phyloP scores from a whole-genome alignment of 192 early-diverging fungal genomes.

The Coemansia sp. region DNA sequence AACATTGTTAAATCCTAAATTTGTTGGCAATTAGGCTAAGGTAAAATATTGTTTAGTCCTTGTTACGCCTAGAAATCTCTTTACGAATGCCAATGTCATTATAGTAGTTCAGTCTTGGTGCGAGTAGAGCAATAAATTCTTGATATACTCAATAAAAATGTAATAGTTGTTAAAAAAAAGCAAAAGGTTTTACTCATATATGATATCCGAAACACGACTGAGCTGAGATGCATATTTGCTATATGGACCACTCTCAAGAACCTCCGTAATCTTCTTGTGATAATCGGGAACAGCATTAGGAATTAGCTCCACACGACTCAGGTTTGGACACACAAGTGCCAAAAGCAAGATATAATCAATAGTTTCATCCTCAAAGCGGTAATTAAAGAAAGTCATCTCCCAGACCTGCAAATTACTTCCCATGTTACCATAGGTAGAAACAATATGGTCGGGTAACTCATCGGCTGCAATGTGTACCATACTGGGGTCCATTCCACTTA shows the following conservation, averaged over 20 bases:
- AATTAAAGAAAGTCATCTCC: neutral
- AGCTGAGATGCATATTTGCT: neutral
- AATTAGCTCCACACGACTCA: neutral
- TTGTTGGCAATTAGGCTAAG: too few relatives aligned
- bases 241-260: neutral
- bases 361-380: neutral
- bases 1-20: too few relatives aligned
- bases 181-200: neutral
- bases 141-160: neutral
- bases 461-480: neutral
- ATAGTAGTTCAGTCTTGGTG: too few relatives aligned
- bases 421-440: neutral
- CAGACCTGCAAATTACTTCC: neutral
- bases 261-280: neutral
- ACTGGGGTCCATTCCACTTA: neutral
- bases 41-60: too few relatives aligned
- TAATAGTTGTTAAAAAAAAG: neutral
- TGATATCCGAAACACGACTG: neutral
- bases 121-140: too few relatives aligned
- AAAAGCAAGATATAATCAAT: neutral
- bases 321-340: neutral
- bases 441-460: neutral
- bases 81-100: too few relatives aligned
- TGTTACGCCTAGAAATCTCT: too few relatives aligned
- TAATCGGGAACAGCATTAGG: neutral